Percentiles rank a stretch among this genome's conserved stretches.
Conservation (phyloP, 1,284 basidiomycete genomes). For the Trichosporon coremiiforme region DNA sequence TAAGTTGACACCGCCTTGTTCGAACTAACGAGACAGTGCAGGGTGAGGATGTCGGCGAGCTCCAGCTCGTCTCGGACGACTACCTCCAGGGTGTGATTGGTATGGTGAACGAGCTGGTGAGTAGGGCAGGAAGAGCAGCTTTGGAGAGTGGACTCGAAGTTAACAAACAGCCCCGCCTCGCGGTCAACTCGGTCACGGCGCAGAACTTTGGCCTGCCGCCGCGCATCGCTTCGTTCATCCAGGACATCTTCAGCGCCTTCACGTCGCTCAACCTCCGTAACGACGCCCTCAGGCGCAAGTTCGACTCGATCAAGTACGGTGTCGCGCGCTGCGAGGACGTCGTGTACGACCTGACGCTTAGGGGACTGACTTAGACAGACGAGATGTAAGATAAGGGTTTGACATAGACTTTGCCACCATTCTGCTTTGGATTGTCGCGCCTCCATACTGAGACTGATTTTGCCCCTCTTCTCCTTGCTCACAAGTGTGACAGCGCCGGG, state of each 20-base stretch:
- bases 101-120: conserved; percentile 56
- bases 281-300: conserved; percentile 53
- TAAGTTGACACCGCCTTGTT: conserved; percentile 33
- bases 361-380: conserved; percentile 35
- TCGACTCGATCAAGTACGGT: conserved; percentile 58
- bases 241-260: conserved; percentile 49
- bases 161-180: conserved; percentile 51
- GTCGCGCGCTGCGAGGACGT: conserved; percentile 57
- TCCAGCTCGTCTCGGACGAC: conserved; percentile 54
- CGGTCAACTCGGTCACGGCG: conserved; percentile 56
- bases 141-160: not conserved
- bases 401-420: too few relatives aligned
- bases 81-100: conserved; percentile 57
- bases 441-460: too few relatives aligned
- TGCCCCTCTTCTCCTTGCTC: too few relatives aligned
- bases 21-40: conserved; percentile 37
- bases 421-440: too few relatives aligned
- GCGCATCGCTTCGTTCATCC: conserved; percentile 56
- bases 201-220: conserved; percentile 54
- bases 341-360: conserved; percentile 55
- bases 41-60: conserved; percentile 42
- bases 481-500: too few relatives aligned
- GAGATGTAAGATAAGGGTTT: conserved; percentile 1
- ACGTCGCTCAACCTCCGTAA: conserved; percentile 56
- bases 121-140: conserved; percentile 23